These are phyloP conservation scores for Angomonas deanei DNA, from an alignment of 208 protist genomes.

Conservation along the genomic window DNA sequence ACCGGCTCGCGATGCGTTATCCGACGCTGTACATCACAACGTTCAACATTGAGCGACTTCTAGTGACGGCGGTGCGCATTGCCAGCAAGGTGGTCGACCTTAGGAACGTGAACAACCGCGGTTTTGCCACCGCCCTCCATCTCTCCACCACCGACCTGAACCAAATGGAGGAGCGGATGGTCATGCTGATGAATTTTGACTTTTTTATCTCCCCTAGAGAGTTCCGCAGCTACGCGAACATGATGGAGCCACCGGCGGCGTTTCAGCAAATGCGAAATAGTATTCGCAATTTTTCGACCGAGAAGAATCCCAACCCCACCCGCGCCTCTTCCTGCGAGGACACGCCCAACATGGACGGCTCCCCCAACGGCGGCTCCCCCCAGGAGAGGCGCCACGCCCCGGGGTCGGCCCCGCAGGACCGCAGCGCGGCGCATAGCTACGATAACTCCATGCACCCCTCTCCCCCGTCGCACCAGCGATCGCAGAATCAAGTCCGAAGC, in stretches of 20 bases:
- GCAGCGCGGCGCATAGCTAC: background rate
- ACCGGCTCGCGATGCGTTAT: slow-evolving; percentile 63
- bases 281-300: background rate
- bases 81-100: slow-evolving; percentile 84
- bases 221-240: slow-evolving; percentile 58
- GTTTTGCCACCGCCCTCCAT: slow-evolving; percentile 72
- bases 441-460: background rate
- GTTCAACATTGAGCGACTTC: slow-evolving; percentile 63
- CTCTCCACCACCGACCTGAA: slow-evolving; percentile 67
- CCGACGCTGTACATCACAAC: slow-evolving; percentile 50
- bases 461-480: background rate
- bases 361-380: background rate
- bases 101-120: slow-evolving; percentile 82
- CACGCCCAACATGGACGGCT: slow-evolving; percentile 6
- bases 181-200: slow-evolving; percentile 73
- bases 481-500: background rate
- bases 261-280: background rate
- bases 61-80: slow-evolving; percentile 68
- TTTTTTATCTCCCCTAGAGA: slow-evolving; percentile 66
- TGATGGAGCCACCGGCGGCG: slow-evolving; percentile 29
- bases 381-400: background rate
- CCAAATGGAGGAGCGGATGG: slow-evolving; percentile 58
- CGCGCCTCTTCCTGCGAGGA: background rate
- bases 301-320: background rate
- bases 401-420: background rate